Evolutionary conservation across 2,329 filamentous ascomycete genomes (phyloP).

Genomic region (Colletotrichum spinosum): DNA sequence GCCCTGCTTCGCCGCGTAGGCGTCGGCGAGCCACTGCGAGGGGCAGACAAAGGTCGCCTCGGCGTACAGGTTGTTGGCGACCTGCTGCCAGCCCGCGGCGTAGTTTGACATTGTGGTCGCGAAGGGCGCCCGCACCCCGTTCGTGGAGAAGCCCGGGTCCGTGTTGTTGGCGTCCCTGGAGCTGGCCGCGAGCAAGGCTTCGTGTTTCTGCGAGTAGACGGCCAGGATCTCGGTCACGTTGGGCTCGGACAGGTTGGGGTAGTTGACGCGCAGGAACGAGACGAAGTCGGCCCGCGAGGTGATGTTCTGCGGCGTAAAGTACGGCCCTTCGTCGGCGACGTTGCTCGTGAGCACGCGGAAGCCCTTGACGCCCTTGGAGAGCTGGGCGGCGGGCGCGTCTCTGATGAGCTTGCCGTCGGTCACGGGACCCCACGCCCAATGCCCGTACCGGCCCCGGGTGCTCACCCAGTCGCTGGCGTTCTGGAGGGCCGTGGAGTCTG

Average conservation of each 20-base stretch:
- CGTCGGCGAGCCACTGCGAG: constrained; percentile 25
- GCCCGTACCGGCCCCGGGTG: constrained; percentile 17
- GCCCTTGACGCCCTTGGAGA: constrained; percentile 7
- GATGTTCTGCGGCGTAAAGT: constrained; percentile 22
- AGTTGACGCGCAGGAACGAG: constrained; percentile 10
- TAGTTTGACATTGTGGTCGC: constrained; percentile 25
- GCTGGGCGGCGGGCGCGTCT: neutral
- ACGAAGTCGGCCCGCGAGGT: constrained; percentile 18
- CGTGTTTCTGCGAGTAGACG: constrained; percentile 12
- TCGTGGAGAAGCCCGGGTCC: constrained; percentile 22
- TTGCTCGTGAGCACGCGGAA: constrained; percentile 22
- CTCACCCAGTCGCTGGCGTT: constrained; percentile 32
- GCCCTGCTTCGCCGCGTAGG: constrained; percentile 21
- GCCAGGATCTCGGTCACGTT: constrained; percentile 14
- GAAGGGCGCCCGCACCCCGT: constrained; percentile 9
- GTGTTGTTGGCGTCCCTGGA: constrained; percentile 29
- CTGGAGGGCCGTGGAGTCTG: constrained; percentile 17
- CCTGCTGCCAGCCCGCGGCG: constrained; percentile 31
- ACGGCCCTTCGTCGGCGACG: constrained; percentile 27
- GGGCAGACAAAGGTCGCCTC: constrained; percentile 25
- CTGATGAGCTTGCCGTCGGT: constrained; percentile 23
- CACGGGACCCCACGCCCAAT: constrained; percentile 25
- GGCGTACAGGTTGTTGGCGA: constrained; percentile 28
- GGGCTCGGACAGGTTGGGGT: constrained; percentile 2
- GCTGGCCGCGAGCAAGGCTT: constrained; percentile 6